phyloP scores from a whole-genome alignment of 225 moss, liverwort and hornwort species.

The Antitrichia curtipendula region DNA sequence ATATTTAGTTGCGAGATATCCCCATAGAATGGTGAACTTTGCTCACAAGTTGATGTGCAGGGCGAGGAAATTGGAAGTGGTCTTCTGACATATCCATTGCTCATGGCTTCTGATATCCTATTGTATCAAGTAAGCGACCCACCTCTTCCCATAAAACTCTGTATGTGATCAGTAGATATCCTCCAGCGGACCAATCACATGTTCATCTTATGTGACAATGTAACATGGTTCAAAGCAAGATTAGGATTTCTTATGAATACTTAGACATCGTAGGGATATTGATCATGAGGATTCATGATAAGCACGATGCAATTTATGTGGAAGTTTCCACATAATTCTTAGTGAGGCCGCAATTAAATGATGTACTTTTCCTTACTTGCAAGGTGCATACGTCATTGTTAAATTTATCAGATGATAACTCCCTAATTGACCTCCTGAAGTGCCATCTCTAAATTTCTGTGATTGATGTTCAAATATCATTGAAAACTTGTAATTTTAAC shows the following conservation, averaged over 20 bases:
- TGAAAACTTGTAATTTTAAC: not conserved
- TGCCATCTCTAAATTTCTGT: not conserved
- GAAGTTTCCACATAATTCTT: not conserved
- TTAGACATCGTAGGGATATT: not conserved
- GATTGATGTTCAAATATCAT: not conserved
- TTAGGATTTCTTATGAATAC: not conserved
- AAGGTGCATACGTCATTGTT: not conserved
- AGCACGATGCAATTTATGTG: not conserved
- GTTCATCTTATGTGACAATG: not conserved
- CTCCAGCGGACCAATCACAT: not conserved
- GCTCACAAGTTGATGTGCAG: slow-evolving; percentile 31
- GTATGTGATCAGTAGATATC: not conserved
- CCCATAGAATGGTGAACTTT: not conserved
- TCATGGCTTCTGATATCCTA: slow-evolving; percentile 98
- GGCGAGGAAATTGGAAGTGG: slow-evolving; percentile 97
- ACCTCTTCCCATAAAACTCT: not conserved
- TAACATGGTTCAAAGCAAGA: not conserved
- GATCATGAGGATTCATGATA: not conserved
- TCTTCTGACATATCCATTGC: slow-evolving; percentile 79
- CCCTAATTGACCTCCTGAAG: not conserved
- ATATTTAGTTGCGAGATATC: not conserved
- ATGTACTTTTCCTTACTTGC: not conserved
- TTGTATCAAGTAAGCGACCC: slow-evolving; percentile 60
- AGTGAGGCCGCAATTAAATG: not conserved
- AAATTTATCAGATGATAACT: not conserved